These are phyloP conservation scores for Dispira simplex DNA, from an alignment of 192 early-diverging fungal genomes.

Conservation along the genomic window DNA sequence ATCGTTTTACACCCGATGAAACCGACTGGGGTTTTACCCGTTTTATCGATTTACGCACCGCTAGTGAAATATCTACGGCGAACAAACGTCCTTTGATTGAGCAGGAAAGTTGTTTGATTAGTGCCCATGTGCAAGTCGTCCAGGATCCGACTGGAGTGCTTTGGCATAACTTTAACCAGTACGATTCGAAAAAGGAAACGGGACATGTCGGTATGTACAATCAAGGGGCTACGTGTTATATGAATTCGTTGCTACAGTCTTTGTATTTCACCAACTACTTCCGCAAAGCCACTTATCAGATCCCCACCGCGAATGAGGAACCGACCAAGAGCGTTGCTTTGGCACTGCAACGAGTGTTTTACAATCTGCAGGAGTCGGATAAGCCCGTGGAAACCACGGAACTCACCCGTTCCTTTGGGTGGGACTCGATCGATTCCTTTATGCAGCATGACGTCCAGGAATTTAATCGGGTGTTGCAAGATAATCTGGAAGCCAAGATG, in stretches of 20 bases:
- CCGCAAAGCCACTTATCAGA: conserved; percentile 80
- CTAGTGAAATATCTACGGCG: conserved; percentile 22
- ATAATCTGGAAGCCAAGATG: conserved; percentile 96
- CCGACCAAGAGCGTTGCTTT: conserved; percentile 74
- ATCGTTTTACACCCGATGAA: conserved; percentile 70
- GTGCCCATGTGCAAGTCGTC: conserved; percentile 56
- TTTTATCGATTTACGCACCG: conserved; percentile 37
- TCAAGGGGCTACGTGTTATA: conserved; percentile 97
- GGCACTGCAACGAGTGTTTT: conserved; percentile 90
- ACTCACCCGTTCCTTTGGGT: conserved; percentile 96
- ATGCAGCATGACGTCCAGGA: conserved; percentile 99
- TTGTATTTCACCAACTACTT: conserved; percentile 91
- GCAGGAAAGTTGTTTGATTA: conserved; percentile 43
- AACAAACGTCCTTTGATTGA: conserved; percentile 43
- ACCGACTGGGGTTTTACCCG: conserved; percentile 93
- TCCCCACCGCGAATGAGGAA: conserved; percentile 82
- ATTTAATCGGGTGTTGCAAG: conserved; percentile 92
- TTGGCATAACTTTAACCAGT: conserved; percentile 92
- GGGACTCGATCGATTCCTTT: conserved; percentile 89
- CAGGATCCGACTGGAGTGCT: conserved; percentile 82
- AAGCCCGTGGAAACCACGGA: conserved; percentile 80
- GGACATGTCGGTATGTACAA: conserved; percentile 92
- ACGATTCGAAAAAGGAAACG: conserved; percentile 79
- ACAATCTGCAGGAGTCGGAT: conserved; percentile 60
- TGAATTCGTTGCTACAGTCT: conserved; percentile 96